Evolutionary conservation across 1,139 yeast genomes (phyloP).

Genomic region (Hyphopichia khmerensis): DNA sequence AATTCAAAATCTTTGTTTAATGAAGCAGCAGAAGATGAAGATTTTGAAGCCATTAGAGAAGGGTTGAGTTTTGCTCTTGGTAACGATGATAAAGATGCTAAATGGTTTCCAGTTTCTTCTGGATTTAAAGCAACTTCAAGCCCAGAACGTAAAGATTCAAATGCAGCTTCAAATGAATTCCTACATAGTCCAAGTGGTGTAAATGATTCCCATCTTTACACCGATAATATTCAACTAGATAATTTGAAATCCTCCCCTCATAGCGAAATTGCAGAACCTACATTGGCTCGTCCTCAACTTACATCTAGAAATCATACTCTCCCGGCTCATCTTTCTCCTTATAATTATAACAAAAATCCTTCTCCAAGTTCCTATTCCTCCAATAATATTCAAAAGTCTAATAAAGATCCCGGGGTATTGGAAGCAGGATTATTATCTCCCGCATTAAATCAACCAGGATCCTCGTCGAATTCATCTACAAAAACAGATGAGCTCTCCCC

Average conservation of each 20-base stretch:
- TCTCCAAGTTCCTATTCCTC: slow-evolving; percentile 1
- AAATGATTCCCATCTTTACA: slow-evolving; percentile 6
- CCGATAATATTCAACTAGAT: slow-evolving; percentile 23
- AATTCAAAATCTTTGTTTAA: slow-evolving; percentile 14
- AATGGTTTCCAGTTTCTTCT: slow-evolving; percentile 31
- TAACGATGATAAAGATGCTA: slow-evolving; percentile 19
- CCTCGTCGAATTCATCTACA: slow-evolving; percentile 7
- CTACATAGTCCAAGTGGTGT: not conserved
- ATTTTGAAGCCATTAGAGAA: slow-evolving; percentile 35
- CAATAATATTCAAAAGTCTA: slow-evolving; percentile 4
- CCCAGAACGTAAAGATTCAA: not conserved
- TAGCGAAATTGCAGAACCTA: not conserved
- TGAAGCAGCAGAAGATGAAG: slow-evolving; percentile 28
- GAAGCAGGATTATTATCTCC: slow-evolving; percentile 12
- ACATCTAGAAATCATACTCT: not conserved
- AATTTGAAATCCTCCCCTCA: slow-evolving; percentile 5
- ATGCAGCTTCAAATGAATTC: not conserved
- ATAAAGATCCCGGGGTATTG: slow-evolving; percentile 6
- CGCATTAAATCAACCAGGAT: slow-evolving; percentile 10
- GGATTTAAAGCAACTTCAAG: slow-evolving; percentile 5
- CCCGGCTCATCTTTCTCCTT: not conserved
- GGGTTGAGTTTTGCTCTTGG: slow-evolving; percentile 42
- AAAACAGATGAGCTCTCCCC: slow-evolving; percentile 6
- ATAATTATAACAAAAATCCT: not conserved
- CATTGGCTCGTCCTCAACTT: not conserved